Base-by-base conservation (phyloP, 2,329 filamentous ascomycete genomes). In the Sordariomycetes sp. region DNA sequence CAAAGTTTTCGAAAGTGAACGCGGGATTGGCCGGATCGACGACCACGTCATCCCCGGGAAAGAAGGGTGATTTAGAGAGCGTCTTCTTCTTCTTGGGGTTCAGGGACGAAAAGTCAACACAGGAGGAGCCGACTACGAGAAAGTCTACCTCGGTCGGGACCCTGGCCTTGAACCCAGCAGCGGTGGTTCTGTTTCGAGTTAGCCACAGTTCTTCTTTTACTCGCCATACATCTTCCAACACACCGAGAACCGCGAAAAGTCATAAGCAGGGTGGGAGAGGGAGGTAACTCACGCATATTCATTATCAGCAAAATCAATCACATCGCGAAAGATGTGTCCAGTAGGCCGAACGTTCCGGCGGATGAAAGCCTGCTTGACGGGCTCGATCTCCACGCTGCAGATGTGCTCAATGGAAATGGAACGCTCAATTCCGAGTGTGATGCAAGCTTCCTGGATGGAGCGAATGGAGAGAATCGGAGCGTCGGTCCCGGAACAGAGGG, bases 401-500 rank as follows among this genome's bases (percentile, higher is more conserved):
- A 78, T 62, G 61, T 88, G 85, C 0, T 77, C 65, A 51, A 81
- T 72, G 2, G 72, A 63, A 35, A 85, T 70, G 12, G 69, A 65
- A 6, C 62, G 62, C 1, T 67, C 61, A 22, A 67, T 67, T 2
- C 70, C 66, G 24, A 60, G 48, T 3, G 60, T 59, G 64, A 68
- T 67, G 70, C 65, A 57, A 3, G 77, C 71, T 18, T 79, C 72
- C 46, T 71, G 68, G 53, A 90, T 70, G 67, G 85, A 73, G 16
- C 82, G 72, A 16, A 90, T 66, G 0, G 85, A 85, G 1, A 91
- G 74, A 1, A 93, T 71, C 0, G 89, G 89, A 4, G 83, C 83
- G 63, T 93, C 89, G 0, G 89, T 92, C 0, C 89, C 89, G 1
- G 88, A 91, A 66, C 88, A 92, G 74, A 91, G 82, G 0, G 89